Conservation (phyloP, 768 basidiomycete species). For the Sistotremastrum niveocremeum region DNA sequence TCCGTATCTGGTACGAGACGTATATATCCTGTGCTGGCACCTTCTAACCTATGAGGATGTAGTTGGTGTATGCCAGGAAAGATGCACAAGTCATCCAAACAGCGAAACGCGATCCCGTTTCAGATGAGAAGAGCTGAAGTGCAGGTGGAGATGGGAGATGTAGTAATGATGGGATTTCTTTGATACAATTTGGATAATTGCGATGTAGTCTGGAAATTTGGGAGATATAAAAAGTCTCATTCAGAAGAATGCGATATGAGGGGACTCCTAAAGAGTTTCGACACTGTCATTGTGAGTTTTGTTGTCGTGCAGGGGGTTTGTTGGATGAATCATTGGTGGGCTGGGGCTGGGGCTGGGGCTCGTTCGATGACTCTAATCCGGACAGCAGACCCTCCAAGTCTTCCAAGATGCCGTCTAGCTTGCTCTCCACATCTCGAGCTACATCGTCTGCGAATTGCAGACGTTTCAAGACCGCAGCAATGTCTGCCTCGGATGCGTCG, state of each 20-base stretch:
- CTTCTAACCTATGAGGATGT: background rate
- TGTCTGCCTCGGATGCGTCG: constrained; percentile 22
- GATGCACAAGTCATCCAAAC: constrained; percentile 70
- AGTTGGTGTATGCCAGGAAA: constrained; percentile 80
- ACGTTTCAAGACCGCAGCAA: constrained; percentile 38
- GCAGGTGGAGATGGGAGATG: background rate
- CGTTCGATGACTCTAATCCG: constrained; percentile 21
- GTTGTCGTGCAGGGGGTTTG: background rate
- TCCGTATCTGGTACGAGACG: constrained; percentile 59
- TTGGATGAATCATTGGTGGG: background rate
- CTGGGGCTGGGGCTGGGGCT: background rate
- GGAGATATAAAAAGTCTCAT: no score
- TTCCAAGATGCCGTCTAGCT: constrained; percentile 45
- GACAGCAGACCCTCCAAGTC: constrained; percentile 43
- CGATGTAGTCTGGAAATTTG: no score
- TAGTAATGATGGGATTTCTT: background rate
- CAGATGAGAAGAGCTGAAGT: background rate
- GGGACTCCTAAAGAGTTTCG: no score
- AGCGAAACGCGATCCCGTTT: constrained; percentile 36
- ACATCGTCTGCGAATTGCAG: constrained; percentile 46
- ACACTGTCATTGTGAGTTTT: no score
- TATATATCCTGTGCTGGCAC: constrained; percentile 1
- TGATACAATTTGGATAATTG: no score
- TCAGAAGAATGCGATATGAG: no score
- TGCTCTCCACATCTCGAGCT: constrained; percentile 47